Evolutionary conservation across 1,284 basidiomycete genomes (phyloP), one percentile per base, ranked within the genome.

Genomic region (Rhizoctonia solani): DNA sequence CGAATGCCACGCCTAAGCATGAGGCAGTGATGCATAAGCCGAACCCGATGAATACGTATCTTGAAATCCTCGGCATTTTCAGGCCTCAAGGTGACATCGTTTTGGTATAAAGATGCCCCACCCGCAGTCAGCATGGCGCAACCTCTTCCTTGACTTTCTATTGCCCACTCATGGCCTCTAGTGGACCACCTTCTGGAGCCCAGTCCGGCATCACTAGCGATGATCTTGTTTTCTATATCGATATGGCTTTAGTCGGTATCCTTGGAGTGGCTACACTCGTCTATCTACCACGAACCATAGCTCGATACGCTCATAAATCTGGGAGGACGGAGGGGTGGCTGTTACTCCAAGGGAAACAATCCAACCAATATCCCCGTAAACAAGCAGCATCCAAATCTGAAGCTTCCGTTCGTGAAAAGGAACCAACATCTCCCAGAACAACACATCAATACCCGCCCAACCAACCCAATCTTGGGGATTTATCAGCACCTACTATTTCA

Each of bases 181-280:
- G n/a, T 49, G 56, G 30, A 3, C 30, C 56, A 16, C 30, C 56
- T 9, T 59, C 56, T 46, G 44, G 44, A 46, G n/a, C 44, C n/a
- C 44, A 46, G 21, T 46, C 44, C 21, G 44, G 44, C 8, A 5
- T 65, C 2, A 30, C 49, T 13, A 44, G 32, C 27, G 49, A 42
- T 13, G 27, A 53, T 42, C 1, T 65, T 25, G 11, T 53, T 16
- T 44, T 13, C 30, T 53, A 54, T 19, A 44, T 44, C 19, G 49
- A 65, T 27, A 54, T 65, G 61, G 19, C 13, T n/a, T 23, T 65
- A n/a, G 27, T 65, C 21, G 49, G 49, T n/a, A 27, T 65, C 50
- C 19, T 65, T 19, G 50, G 49, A 1, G 37, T 23, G 6, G 25
- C 39, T n/a, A 65, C 50, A 2, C 50, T 65, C 1, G 14, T 46